Base-by-base conservation (phyloP, 352 stramenopile species). In the Thraustochytrium sp. region DNA sequence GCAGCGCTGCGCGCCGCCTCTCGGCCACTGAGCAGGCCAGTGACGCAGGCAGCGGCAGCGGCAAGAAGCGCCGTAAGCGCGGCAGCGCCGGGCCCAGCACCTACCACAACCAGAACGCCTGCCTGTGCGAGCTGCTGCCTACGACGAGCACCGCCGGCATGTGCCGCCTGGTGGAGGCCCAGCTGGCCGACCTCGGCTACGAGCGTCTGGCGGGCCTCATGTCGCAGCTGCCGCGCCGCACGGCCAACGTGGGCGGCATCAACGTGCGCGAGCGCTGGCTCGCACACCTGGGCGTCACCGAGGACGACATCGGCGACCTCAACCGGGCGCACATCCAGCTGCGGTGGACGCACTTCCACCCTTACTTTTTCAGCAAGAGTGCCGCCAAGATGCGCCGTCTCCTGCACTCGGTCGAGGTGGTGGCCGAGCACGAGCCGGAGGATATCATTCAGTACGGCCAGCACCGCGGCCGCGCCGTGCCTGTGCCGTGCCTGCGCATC, bases 261-360 rank as follows among this genome's bases (percentile, higher is more conserved):
- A 72, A 40, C 34, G 38, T 72, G 59, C 59, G 59, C 59, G 59
- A 72, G 59, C 59, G 59, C n/a, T 72, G 59, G 59, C 59, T 72
- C 0, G 59, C 16, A 16, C 59, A 72, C 38, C 59, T 72, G 4
- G 59, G 59, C 59, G 34, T 72, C 8, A 72, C 13, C 34, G 59
- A 72, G 26, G 9, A 18, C 26, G 59, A 72, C 13, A 72, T 72
- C 38, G 23, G 42, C 23, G 59, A 72, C 8, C 59, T 72, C 18
- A 72, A 72, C 1, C 59, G 59, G 16, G 16, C 59, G 23, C 59
- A 72, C 23, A 72, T 72, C 59, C 59, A 72, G 38, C 23, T 72
- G 0, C 59, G 59, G 0, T 72, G 59, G 59, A 72, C 59, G 13
- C 59, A 72, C 26, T 72, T 72, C 34, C 59, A 72, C 38, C 59